Evolutionary conservation across 352 stramenopile genomes (phyloP).

Genomic region (Phytophthora aleatoria): DNA sequence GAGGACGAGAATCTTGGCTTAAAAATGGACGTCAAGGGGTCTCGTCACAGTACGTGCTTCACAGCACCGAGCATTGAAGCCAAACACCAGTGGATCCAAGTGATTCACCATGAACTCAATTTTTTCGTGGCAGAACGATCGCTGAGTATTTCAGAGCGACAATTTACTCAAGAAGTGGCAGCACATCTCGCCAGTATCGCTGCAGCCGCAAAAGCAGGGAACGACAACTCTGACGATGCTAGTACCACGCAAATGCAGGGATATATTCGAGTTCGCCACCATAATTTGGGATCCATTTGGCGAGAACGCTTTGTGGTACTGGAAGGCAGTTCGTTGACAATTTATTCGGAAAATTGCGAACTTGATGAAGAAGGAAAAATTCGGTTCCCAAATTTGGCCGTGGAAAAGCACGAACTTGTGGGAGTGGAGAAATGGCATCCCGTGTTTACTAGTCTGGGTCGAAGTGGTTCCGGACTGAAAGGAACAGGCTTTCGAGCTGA

Average conservation of each 20-base stretch:
- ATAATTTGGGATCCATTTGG: slow-evolving; percentile 60
- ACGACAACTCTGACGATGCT: background rate
- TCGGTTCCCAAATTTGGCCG: slow-evolving; percentile 12
- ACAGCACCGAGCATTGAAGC: slow-evolving; percentile 34
- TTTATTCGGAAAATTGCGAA: slow-evolving; percentile 43
- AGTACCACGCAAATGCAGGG: slow-evolving; percentile 24
- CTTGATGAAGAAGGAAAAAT: slow-evolving; percentile 27
- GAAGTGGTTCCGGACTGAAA: slow-evolving; percentile 20
- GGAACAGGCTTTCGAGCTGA: slow-evolving; percentile 59
- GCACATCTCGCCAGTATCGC: slow-evolving; percentile 34
- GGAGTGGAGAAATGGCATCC: slow-evolving; percentile 55
- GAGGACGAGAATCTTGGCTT: slow-evolving; percentile 44
- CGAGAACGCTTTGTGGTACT: slow-evolving; percentile 53
- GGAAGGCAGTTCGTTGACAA: slow-evolving; percentile 35
- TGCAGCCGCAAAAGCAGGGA: background rate
- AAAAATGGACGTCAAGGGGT: slow-evolving; percentile 37
- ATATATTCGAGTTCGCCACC: slow-evolving; percentile 49
- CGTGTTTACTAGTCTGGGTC: slow-evolving; percentile 33
- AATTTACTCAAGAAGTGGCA: slow-evolving; percentile 61
- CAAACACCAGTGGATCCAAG: slow-evolving; percentile 61
- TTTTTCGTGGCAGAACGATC: slow-evolving; percentile 64
- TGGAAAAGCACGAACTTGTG: slow-evolving; percentile 64
- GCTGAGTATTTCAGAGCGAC: slow-evolving; percentile 55
- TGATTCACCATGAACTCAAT: slow-evolving; percentile 62
- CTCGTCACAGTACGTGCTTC: slow-evolving; percentile 38